phyloP scores from a whole-genome alignment of 2,329 filamentous ascomycete species.

The Fusarium denticulatum region DNA sequence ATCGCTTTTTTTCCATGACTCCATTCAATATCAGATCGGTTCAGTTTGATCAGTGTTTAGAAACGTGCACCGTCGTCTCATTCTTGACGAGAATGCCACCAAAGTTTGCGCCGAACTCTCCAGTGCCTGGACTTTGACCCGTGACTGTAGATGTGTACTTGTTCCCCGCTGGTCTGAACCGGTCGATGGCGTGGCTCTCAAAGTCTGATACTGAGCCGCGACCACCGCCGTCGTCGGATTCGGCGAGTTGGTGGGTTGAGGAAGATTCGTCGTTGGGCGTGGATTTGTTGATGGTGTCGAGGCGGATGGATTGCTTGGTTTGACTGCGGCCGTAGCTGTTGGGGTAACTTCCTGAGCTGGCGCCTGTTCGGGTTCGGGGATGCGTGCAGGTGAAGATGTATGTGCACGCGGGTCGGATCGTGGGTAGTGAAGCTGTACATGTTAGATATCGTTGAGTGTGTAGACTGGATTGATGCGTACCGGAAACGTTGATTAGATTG shows the following conservation, averaged over 20 bases:
- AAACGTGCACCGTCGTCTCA: conserved; percentile 29
- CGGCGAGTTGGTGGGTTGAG: conserved; percentile 38
- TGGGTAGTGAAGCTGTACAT: conserved; percentile 36
- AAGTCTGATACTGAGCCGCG: conserved; percentile 32
- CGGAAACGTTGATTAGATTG: conserved; percentile 39
- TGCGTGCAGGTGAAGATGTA: conserved; percentile 35
- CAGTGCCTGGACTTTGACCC: background rate
- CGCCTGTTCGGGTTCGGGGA: conserved; percentile 24
- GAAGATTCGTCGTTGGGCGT: conserved; percentile 24
- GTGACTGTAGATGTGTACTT: conserved; percentile 26
- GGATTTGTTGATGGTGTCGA: conserved; percentile 30
- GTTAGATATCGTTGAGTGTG: accelerated
- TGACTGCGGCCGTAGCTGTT: conserved; percentile 35
- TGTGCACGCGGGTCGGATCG: conserved; percentile 34
- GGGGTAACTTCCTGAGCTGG: conserved; percentile 32
- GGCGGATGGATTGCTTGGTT: conserved; percentile 37
- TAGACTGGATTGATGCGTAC: background rate
- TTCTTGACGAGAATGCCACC: conserved; percentile 41
- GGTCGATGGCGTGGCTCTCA: conserved; percentile 36
- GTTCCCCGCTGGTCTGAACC: conserved; percentile 21
- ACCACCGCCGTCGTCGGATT: conserved; percentile 1
- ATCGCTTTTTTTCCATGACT: background rate
- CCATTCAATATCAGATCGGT: background rate
- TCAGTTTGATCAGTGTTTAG: conserved; percentile 4
- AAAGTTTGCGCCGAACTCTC: background rate